Evolutionary conservation across 345 rosid genomes (phyloP).

Genomic region (Rhizophora mangle): DNA sequence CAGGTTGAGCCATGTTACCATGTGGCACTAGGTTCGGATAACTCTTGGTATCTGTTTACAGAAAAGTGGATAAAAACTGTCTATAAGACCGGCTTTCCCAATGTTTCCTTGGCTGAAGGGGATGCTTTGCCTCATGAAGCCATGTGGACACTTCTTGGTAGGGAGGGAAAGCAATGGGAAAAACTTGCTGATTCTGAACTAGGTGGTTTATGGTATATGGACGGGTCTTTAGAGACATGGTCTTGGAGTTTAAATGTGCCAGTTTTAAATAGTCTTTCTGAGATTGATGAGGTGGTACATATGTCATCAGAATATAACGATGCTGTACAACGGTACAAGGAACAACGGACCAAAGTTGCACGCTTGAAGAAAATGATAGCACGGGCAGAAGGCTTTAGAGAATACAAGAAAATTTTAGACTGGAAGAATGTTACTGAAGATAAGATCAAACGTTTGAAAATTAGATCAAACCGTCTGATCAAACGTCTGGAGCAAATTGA

Average conservation of each 20-base stretch:
- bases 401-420: slow-evolving; percentile 73
- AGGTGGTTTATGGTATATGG: slow-evolving; percentile 77
- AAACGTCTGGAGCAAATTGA: slow-evolving; percentile 78
- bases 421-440: slow-evolving; percentile 57
- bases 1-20: slow-evolving; percentile 54
- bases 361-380: slow-evolving; percentile 80
- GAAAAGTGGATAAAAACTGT: slow-evolving; percentile 80
- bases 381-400: slow-evolving; percentile 75
- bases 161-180: slow-evolving; percentile 72
- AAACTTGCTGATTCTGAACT: slow-evolving; percentile 65
- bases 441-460: slow-evolving; percentile 68
- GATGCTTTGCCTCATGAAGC: slow-evolving; percentile 76
- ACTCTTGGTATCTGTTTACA: slow-evolving; percentile 86
- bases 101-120: slow-evolving; percentile 57
- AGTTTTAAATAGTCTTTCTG: slow-evolving; percentile 76
- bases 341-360: slow-evolving; percentile 69
- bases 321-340: slow-evolving; percentile 58
- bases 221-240: slow-evolving; percentile 96
- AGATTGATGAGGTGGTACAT: slow-evolving; percentile 56
- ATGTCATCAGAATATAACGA: slow-evolving; percentile 58
- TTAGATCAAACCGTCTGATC: slow-evolving; percentile 61
- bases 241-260: slow-evolving; percentile 97
- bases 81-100: slow-evolving; percentile 77
- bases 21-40: slow-evolving; percentile 93
- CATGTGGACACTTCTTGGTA: slow-evolving; percentile 57